Percentiles rank a stretch among this genome's conserved stretches.
Conservation (phyloP, 345 rosid species). For the Aegle marmelos region DNA sequence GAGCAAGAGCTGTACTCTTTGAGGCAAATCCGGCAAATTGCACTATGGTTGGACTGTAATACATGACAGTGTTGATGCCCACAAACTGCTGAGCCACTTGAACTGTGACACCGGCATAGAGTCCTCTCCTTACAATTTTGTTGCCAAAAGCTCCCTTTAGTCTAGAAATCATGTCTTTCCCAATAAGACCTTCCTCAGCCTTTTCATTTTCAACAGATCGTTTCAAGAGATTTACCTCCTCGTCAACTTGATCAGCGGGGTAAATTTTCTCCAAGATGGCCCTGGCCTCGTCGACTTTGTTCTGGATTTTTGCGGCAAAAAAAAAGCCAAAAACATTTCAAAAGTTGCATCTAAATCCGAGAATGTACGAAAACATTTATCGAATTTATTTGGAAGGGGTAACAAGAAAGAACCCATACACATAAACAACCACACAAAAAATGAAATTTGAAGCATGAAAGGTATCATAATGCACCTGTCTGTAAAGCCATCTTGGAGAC, state of each 20-base stretch:
- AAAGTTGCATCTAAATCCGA: background rate
- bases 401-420: no score
- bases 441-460: background rate
- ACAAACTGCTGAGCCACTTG: slow-evolving; percentile 91
- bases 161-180: slow-evolving; percentile 41
- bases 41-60: slow-evolving; percentile 81
- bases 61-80: slow-evolving; percentile 92
- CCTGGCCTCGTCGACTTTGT: slow-evolving; percentile 53
- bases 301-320: slow-evolving; percentile 7
- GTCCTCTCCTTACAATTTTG: slow-evolving; percentile 56
- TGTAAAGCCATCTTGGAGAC: slow-evolving; percentile 86
- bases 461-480: slow-evolving; percentile 28
- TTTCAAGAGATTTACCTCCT: slow-evolving; percentile 45
- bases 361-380: background rate
- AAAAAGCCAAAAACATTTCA: no score
- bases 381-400: no score
- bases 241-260: slow-evolving; percentile 57
- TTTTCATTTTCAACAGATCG: slow-evolving; percentile 59
- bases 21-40: slow-evolving; percentile 91
- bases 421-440: no score
- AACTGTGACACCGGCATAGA: slow-evolving; percentile 74
- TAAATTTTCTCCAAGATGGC: slow-evolving; percentile 61
- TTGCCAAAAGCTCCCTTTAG: slow-evolving; percentile 64
- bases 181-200: slow-evolving; percentile 45
- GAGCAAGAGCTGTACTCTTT: slow-evolving; percentile 69